A percentile compares a stretch with the other conserved stretches of the same genome.
phyloP scores from a whole-genome alignment of 129 eudicot species.

The Calendula officinalis region DNA sequence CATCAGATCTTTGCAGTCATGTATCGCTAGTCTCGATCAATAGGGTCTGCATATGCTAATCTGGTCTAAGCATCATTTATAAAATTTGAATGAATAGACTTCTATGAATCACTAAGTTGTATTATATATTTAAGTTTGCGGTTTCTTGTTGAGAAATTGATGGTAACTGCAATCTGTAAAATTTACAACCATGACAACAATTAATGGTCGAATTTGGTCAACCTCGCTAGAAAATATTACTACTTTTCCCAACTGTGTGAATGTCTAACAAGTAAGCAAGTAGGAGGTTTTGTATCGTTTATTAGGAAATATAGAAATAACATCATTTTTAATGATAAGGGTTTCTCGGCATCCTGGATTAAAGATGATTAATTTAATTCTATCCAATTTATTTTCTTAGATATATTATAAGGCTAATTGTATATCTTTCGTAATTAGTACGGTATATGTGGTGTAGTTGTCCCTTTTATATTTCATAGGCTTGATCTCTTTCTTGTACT shows the following conservation, averaged over 20 bases:
- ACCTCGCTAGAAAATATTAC: constrained; percentile 18
- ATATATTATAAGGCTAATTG: too few relatives aligned
- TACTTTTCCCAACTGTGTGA: constrained; percentile 31
- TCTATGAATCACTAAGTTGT: neutral
- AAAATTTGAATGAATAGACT: neutral
- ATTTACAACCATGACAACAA: constrained; percentile 24
- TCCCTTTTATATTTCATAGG: too few relatives aligned
- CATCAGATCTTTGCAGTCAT: neutral
- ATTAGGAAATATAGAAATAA: too few relatives aligned
- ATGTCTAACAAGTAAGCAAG: constrained; percentile 20
- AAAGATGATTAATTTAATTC: too few relatives aligned
- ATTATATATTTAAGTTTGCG: constrained; percentile 1
- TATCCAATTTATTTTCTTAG: too few relatives aligned
- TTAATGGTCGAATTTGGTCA: constrained; percentile 25
- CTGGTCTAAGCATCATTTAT: neutral
- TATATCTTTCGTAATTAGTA: too few relatives aligned
- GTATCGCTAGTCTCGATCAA: neutral
- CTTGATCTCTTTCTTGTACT: too few relatives aligned
- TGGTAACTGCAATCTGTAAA: constrained; percentile 25
- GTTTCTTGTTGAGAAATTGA: constrained; percentile 38
- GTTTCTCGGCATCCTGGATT: too few relatives aligned
- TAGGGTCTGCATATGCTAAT: neutral
- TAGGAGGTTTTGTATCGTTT: neutral
- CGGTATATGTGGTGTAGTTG: too few relatives aligned
- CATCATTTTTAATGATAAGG: too few relatives aligned